Evolutionary conservation across 192 early-diverging fungal genomes (phyloP).

Genomic region (Podila horticola): DNA sequence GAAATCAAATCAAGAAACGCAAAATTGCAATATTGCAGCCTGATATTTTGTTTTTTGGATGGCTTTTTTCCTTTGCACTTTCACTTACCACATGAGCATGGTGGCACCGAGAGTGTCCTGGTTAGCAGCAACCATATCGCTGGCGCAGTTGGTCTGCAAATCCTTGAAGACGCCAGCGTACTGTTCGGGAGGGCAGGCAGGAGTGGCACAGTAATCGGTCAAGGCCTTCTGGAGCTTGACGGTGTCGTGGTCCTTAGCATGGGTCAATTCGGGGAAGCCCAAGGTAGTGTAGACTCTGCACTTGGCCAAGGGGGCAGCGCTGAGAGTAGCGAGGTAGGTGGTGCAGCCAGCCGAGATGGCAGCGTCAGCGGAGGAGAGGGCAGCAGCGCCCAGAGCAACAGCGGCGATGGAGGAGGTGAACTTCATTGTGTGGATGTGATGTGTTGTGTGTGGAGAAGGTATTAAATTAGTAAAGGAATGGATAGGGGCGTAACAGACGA

Average conservation of each 20-base stretch:
- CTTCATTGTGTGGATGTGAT: constrained; percentile 16
- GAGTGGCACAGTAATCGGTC: constrained; percentile 11
- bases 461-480: too few species aligned
- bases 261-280: constrained; percentile 24
- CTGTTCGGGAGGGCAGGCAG: constrained; percentile 29
- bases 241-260: constrained; percentile 20
- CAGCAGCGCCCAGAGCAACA: constrained; percentile 9
- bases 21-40: not conserved
- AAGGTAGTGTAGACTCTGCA: constrained; percentile 39
- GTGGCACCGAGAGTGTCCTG: constrained; percentile 14
- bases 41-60: not conserved
- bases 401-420: constrained; percentile 7
- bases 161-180: constrained; percentile 38
- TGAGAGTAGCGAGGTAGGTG: constrained; percentile 11
- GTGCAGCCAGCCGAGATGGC: constrained; percentile 10
- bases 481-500: too few species aligned
- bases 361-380: constrained; percentile 12
- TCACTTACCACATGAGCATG: constrained; percentile 41
- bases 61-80: not conserved
- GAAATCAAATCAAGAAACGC: not conserved
- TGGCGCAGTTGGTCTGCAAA: constrained; percentile 23
- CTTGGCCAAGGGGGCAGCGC: constrained; percentile 4
- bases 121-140: constrained; percentile 23
- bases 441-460: not conserved
- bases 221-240: constrained; percentile 31